Conservation (phyloP, 2,329 filamentous ascomycete genomes). For the Zymoseptoria passerinii region DNA sequence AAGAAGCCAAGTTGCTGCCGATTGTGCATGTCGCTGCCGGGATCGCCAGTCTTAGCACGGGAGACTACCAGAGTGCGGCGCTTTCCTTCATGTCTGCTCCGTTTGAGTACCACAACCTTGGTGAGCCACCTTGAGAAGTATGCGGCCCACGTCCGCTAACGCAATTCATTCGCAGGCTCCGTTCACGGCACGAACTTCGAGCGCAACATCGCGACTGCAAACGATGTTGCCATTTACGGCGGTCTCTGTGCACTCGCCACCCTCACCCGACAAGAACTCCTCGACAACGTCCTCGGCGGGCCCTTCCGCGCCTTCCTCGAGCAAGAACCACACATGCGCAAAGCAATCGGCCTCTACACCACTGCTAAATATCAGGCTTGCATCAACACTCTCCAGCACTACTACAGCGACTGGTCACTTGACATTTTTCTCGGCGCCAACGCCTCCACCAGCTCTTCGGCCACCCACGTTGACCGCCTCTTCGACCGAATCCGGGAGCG, state of each 20-base stretch:
- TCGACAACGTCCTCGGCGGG: conserved; percentile 70
- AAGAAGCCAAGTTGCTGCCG: conserved; percentile 47
- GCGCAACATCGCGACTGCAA: conserved; percentile 66
- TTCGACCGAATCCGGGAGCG: conserved; percentile 74
- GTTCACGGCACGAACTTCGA: conserved; percentile 49
- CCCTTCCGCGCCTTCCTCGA: conserved; percentile 82
- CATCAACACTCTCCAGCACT: conserved; percentile 70
- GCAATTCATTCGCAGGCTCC: conserved; percentile 7
- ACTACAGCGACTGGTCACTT: conserved; percentile 78
- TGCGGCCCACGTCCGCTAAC: not conserved
- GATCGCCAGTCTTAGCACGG: conserved; percentile 50
- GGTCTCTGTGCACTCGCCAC: conserved; percentile 83
- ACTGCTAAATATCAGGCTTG: conserved; percentile 83
- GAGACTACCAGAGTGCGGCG: conserved; percentile 60
- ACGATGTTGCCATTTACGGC: conserved; percentile 88
- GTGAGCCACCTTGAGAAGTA: conserved; percentile 12
- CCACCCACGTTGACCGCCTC: conserved; percentile 55
- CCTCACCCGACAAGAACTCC: conserved; percentile 71
- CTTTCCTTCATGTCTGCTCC: conserved; percentile 59
- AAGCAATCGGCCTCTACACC: conserved; percentile 81
- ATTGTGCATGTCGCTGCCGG: conserved; percentile 60
- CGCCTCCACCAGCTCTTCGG: conserved; percentile 34
- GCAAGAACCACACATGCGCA: conserved; percentile 86
- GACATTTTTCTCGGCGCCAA: conserved; percentile 64
- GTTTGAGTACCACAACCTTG: conserved; percentile 36